Evolutionary conservation across 352 stramenopile genomes (phyloP), one percentile per base, ranked within the genome.

Genomic region (Phytopythium boreale): DNA sequence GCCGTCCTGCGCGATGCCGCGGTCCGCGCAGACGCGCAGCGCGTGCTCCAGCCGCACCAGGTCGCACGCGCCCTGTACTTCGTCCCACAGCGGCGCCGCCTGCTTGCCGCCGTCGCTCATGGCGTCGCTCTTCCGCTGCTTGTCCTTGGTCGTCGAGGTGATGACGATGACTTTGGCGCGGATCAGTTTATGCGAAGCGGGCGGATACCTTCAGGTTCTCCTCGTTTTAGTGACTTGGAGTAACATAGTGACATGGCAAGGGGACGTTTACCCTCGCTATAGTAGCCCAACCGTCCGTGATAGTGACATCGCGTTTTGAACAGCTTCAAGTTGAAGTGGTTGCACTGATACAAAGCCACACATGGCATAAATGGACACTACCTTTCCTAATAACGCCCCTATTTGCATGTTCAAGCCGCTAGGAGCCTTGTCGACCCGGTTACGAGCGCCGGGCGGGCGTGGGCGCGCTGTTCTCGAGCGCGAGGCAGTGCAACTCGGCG

Each of bases 51-150:
- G 62, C 43, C 72, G 72, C 31, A 41, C 5, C 6, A 67, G 46
- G 49, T 90, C 77, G 34, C 80, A 91, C 12, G 63, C 67, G 62
- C 79, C 77, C 69, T 91, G 82, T 26, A 91, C 82, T 72, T 91
- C 73, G 58, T 93, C 80, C 82, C 84, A 93, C 31, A 91, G 50
- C 46, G 69, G 67, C 44, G 52, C 27, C 56, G 61, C 64, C 53
- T 75, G 64, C 72, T 80, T 82, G 5, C 22, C 43, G 56, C 24
- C 55, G 43, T 58, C 51, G 51, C n/a, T 37, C 51, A 44, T 58
- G 50, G 12, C 49, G 43, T 11, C 41, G 17, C 41, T 49, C 41
- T 7, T 7, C 4, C 29, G 29, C 29, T 7, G 34, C 34, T 39
- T 39, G n/a, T n/a, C 34, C 34, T 14, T 34, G 29, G 6, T 14